phyloP scores from a whole-genome alignment of 139 green algal species.

The Limnomonas spitsbergensis region DNA sequence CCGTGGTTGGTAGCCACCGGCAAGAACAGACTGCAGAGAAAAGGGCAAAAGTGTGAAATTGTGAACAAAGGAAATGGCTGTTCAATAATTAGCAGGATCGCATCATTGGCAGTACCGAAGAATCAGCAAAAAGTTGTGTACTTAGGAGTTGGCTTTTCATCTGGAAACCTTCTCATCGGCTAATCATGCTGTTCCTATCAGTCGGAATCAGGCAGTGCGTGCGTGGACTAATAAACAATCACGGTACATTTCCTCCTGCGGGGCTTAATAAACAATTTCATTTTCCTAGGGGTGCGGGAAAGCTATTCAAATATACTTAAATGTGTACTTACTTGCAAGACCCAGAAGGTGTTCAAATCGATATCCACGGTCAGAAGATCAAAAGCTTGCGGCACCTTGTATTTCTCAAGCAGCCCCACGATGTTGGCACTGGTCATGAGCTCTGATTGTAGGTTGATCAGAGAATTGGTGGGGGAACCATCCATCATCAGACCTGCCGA shows the following conservation, averaged over 20 bases:
- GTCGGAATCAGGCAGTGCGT: background rate
- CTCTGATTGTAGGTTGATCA: constrained; percentile 3
- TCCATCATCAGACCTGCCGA: background rate
- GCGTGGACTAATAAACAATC: background rate
- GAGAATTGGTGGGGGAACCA: background rate
- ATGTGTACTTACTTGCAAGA: background rate
- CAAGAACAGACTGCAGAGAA: background rate
- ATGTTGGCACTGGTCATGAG: constrained; percentile 4
- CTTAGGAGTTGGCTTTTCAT: background rate
- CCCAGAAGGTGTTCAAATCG: background rate
- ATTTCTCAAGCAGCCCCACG: background rate
- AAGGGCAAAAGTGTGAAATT: background rate
- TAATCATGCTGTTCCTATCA: background rate
- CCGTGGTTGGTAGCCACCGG: background rate
- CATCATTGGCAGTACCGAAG: background rate
- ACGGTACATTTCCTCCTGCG: background rate
- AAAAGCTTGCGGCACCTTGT: background rate
- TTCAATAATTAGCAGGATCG: too few species aligned
- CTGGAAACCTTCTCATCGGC: background rate
- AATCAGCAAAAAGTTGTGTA: background rate
- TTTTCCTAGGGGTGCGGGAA: too few species aligned
- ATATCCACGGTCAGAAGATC: constrained; percentile 5
- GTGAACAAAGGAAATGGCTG: too few species aligned
- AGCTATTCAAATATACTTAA: background rate
- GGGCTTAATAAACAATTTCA: background rate